These are phyloP conservation scores for Echinochloa phyllopogon DNA, from an alignment of 176 grass and related monocot genomes.

Conservation along the genomic window DNA sequence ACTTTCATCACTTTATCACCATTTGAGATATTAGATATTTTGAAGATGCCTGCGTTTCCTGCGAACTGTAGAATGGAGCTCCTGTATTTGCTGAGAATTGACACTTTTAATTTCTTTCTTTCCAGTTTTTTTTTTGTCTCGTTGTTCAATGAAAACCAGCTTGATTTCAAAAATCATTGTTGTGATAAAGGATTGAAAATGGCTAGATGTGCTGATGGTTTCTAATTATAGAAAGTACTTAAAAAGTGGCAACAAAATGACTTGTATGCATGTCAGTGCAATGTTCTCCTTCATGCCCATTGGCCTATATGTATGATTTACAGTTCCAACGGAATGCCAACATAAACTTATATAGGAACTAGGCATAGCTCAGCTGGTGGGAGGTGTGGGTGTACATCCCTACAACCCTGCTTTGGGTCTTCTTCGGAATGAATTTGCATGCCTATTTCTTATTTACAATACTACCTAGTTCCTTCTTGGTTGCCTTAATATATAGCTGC, in stretches of 20 bases:
- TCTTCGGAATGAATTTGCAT: not conserved
- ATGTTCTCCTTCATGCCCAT: conserved; percentile 5
- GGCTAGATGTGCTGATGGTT: conserved; percentile 22
- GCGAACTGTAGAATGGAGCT: conserved; percentile 21
- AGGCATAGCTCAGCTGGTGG: not conserved
- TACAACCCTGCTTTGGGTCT: not conserved
- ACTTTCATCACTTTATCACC: conserved; percentile 21
- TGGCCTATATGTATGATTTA: not conserved
- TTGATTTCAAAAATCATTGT: not conserved
- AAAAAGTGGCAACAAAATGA: not conserved
- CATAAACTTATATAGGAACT: conserved; percentile 5
- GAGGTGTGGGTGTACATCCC: not conserved
- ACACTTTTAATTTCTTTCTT: conserved; percentile 15
- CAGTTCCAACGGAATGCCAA: not conserved
- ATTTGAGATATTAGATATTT: conserved; percentile 27
- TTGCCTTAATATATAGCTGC: conserved; percentile 6
- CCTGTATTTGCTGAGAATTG: not conserved
- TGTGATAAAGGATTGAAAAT: not conserved
- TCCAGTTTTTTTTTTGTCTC: not conserved
- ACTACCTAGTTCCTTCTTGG: not conserved
- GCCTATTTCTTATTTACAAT: not conserved
- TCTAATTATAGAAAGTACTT: not conserved
- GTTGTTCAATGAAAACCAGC: conserved; percentile 19
- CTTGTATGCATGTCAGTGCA: not conserved
- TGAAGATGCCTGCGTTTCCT: not conserved